A percentile compares a stretch with the other conserved stretches of the same genome.
These are phyloP conservation scores for Lignosus rhinocerotis DNA, from an alignment of 1,284 basidiomycete species.

Conservation along the genomic window DNA sequence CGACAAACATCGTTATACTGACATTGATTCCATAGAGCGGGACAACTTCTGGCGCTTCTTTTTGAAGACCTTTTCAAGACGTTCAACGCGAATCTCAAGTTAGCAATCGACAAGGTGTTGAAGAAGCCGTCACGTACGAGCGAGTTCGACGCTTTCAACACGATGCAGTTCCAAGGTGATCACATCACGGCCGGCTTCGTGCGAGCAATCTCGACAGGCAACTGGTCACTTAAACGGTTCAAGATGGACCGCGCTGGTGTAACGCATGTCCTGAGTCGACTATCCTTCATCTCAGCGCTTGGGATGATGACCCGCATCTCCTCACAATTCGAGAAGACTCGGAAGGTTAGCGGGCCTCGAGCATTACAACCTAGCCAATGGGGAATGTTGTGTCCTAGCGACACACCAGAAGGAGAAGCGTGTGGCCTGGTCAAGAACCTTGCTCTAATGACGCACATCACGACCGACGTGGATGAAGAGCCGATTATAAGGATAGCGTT, in stretches of 20 bases:
- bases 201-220: constrained; percentile 97
- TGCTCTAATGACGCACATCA: constrained; percentile 99
- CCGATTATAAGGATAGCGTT: constrained; percentile 90
- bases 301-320: constrained; percentile 99
- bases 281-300: constrained; percentile 96
- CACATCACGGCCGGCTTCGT: constrained; percentile 96
- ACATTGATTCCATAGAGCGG: constrained; percentile 62
- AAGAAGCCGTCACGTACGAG: constrained; percentile 95
- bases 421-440: constrained; percentile 99
- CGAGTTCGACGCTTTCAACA: constrained; percentile 95
- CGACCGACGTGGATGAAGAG: constrained; percentile 97
- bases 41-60: constrained; percentile 91
- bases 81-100: constrained; percentile 96
- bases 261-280: constrained; percentile 94
- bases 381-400: constrained; percentile 98
- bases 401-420: constrained; percentile 99
- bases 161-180: constrained; percentile 91
- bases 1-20: neutral
- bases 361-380: constrained; percentile 98
- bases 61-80: constrained; percentile 99
- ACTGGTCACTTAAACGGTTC: constrained; percentile 99
- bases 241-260: constrained; percentile 99
- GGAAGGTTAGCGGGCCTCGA: constrained; percentile 97
- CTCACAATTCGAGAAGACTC: constrained; percentile 99
- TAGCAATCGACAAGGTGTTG: constrained; percentile 95